phyloP scores from a whole-genome alignment of 108 stramenopile genomes.

The Skeletonema tropicum region DNA sequence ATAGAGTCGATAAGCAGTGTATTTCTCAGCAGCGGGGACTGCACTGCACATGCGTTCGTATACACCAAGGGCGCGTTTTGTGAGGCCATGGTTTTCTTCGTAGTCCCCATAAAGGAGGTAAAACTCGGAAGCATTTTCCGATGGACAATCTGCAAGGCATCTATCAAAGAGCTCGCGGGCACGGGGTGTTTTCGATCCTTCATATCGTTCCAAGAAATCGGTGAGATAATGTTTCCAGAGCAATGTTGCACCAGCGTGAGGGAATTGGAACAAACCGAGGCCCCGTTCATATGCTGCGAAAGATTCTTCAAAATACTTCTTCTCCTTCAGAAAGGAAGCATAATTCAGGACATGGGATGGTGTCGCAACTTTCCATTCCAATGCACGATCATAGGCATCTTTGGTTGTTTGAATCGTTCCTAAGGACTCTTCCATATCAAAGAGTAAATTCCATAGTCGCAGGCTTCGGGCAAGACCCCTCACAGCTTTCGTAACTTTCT shows the following conservation, averaged over 20 bases:
- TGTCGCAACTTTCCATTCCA: conserved; percentile 96
- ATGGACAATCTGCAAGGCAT: conserved; percentile 84
- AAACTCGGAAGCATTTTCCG: conserved; percentile 88
- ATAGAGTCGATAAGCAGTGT: conserved; percentile 88
- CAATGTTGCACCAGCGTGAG: conserved; percentile 81
- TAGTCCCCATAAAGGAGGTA: conserved; percentile 91
- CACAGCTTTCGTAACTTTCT: conserved; percentile 32
- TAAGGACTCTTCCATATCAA: conserved; percentile 97
- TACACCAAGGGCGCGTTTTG: conserved; percentile 89
- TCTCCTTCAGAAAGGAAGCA: conserved; percentile 90
- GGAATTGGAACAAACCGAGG: conserved; percentile 91
- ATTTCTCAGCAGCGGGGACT: conserved; percentile 85
- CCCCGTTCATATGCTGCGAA: conserved; percentile 91
- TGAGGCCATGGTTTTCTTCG: conserved; percentile 95
- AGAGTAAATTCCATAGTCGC: conserved; percentile 91
- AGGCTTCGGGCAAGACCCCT: conserved; percentile 66
- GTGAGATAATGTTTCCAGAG: conserved; percentile 92
- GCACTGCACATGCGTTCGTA: conserved; percentile 87
- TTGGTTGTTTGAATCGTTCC: conserved; percentile 93
- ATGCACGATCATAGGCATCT: conserved; percentile 92
- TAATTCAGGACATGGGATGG: conserved; percentile 94
- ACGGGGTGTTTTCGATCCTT: conserved; percentile 93
- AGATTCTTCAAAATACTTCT: conserved; percentile 96
- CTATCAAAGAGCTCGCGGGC: conserved; percentile 94
- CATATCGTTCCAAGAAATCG: conserved; percentile 89